Conservation (phyloP, 2,329 filamentous ascomycete genomes). For the Colletotrichum lupini region DNA sequence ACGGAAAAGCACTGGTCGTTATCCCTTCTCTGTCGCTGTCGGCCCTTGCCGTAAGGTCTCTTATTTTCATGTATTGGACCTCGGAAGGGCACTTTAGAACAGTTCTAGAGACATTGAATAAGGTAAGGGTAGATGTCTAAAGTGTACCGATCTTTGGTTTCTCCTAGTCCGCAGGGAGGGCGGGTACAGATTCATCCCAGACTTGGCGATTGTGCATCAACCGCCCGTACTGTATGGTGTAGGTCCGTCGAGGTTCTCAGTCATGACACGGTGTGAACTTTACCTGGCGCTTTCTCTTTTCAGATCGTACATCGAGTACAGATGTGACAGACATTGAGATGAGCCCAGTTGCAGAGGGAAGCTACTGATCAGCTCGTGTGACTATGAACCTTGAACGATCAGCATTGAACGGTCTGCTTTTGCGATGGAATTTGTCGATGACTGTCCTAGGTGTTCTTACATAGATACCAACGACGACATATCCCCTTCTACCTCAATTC, state of each 20-base stretch:
- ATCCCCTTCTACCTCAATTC: not conserved
- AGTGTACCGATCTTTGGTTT: not conserved
- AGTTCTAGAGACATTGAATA: not conserved
- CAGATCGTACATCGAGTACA: not conserved
- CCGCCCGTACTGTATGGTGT: not conserved
- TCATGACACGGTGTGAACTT: not conserved
- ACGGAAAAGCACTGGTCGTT: not conserved
- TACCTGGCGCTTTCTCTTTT: not conserved
- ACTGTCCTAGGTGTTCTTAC: not conserved
- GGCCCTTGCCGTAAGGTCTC: not conserved
- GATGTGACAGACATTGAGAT: not conserved
- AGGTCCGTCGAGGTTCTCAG: not conserved
- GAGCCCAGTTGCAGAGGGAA: not conserved
- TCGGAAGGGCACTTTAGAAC: not conserved
- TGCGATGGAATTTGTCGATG: not conserved
- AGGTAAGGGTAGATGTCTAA: not conserved
- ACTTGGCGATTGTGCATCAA: not conserved
- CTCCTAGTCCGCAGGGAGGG: not conserved
- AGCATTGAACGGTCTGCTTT: not conserved
- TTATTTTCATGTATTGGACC: not conserved
- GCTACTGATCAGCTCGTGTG: not conserved
- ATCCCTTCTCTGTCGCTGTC: not conserved
- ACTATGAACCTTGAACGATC: not conserved
- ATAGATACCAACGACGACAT: not conserved
- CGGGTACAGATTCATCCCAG: not conserved